These are phyloP conservation scores for Botryotinia calthae DNA, from an alignment of 2,329 filamentous ascomycete genomes.

Conservation along the genomic window DNA sequence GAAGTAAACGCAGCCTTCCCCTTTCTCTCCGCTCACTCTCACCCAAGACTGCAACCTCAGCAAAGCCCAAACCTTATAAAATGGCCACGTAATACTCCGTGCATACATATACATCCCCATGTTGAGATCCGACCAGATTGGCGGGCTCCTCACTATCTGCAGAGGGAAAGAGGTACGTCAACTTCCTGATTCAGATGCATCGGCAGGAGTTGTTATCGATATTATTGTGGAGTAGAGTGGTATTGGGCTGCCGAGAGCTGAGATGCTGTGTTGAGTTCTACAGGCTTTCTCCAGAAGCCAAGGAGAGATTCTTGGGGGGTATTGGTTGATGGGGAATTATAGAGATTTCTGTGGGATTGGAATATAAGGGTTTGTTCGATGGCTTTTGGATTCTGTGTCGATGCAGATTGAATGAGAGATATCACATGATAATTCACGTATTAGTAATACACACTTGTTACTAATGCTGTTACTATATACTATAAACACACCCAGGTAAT, in stretches of 20 bases:
- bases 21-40: not conserved
- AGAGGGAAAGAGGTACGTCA: not conserved
- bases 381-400: not conserved
- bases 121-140: not conserved
- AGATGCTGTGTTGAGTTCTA: not conserved
- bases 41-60: not conserved
- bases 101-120: not conserved
- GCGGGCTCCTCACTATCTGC: not conserved
- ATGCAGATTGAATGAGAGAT: not conserved
- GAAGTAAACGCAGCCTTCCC: not conserved
- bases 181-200: not conserved
- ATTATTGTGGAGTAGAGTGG: not conserved
- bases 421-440: not conserved
- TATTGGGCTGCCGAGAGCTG: not conserved
- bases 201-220: not conserved
- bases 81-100: conserved; percentile 1
- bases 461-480: too few relatives aligned
- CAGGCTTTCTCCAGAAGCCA: not conserved
- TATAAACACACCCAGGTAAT: too few relatives aligned
- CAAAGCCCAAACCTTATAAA: not conserved
- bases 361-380: not conserved
- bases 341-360: not conserved
- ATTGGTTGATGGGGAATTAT: not conserved
- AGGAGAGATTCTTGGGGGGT: not conserved
- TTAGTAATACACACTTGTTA: not conserved